Evolutionary conservation across 2,329 filamentous ascomycete species (phyloP), one percentile per base, ranked within the genome.

Genomic region (Diaporthe batatas): DNA sequence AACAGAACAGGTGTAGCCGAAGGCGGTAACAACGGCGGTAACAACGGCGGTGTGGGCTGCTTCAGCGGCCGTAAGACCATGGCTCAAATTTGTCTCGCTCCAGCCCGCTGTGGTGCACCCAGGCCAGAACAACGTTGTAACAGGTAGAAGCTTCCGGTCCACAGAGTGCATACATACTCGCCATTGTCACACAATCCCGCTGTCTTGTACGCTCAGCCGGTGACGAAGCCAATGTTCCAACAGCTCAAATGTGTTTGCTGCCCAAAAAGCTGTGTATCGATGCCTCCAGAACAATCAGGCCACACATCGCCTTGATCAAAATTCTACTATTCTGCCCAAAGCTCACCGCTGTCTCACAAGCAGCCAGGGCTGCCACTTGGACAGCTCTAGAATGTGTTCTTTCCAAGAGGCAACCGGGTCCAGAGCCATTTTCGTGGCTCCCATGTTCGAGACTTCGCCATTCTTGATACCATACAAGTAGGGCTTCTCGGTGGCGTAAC

Each of bases 401-500:
- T 55, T 67, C 78, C 79, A 80, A n/a, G 72, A 47, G 59, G 68
- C 62, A 12, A 79, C 39, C 0, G 76, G 75, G 34, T 72, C 72
- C 34, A 78, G 36, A n/a, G n/a, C 29, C 18, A 12, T 32, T 32
- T 23, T 54, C 3, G 39, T 49, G 8, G 55, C 23, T 23, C 47
- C 16, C 25, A 59, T 67, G 12, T 29, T 36, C 21, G 32, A 29
- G 34, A 44, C 58, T 3, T 49, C 72, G 10, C 75, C 73, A 36
- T 29, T 55, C 55, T 78, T 76, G 6, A 80, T 76, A 0, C 80
- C 82, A 51, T 86, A 85, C 6, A 83, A 75, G 68, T 87, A 88
- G 5, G 86, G 86, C 76, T 87, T 87, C 76, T 83, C 81, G 51
- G 88, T 78, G 1, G 86, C 85, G 74, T 80, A 86, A 71, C 86